Percentiles rank a stretch among this genome's conserved stretches.
phyloP scores from a whole-genome alignment of 306 rosid genomes.

The Prosopis cineraria region DNA sequence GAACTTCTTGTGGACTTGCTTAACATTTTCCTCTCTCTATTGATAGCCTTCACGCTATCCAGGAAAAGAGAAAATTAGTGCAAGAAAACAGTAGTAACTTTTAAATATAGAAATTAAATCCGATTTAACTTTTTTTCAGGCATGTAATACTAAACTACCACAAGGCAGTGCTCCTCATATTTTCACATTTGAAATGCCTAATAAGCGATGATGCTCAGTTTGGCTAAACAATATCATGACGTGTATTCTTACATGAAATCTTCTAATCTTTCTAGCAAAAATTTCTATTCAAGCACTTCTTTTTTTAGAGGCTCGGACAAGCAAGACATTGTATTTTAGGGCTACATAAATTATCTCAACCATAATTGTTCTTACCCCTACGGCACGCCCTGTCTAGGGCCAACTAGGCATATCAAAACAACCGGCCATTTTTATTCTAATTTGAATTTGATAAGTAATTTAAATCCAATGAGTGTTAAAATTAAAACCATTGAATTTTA shows the following conservation, averaged over 20 bases:
- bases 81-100: slow-evolving; percentile 11
- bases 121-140: background rate
- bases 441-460: too few species aligned
- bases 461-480: too few species aligned
- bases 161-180: background rate
- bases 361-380: background rate
- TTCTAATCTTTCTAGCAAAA: background rate
- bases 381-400: background rate
- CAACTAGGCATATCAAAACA: background rate
- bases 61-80: background rate
- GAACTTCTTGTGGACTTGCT: slow-evolving; percentile 67
- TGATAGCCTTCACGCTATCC: slow-evolving; percentile 59
- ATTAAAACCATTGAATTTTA: too few species aligned
- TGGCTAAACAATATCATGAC: background rate
- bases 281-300: background rate
- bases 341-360: background rate
- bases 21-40: slow-evolving; percentile 79
- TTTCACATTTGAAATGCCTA: background rate
- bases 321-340: background rate
- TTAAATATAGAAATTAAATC: background rate
- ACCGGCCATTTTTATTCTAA: too few species aligned
- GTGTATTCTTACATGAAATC: background rate
- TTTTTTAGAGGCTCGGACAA: background rate
- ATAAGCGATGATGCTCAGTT: background rate
- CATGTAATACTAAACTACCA: background rate